Conservation (phyloP, 345 rosid genomes). For the Euphorbia peplus region DNA sequence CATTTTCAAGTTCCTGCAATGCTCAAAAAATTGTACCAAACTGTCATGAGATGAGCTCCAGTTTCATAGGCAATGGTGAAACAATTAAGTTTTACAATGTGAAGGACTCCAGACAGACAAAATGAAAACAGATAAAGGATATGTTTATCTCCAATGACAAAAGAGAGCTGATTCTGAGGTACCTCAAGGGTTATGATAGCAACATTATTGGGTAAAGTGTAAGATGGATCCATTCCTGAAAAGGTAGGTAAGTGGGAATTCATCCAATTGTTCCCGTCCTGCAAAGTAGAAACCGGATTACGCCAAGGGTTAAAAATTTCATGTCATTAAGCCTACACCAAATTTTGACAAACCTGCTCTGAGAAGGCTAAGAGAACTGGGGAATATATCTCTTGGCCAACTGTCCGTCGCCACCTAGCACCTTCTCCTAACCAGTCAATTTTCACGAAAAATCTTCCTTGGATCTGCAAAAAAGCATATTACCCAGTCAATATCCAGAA, state of each 20-base stretch:
- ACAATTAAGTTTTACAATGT: not conserved
- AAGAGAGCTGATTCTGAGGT: constrained; percentile 1
- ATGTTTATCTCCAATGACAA: not conserved
- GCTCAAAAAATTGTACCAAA: constrained; percentile 10
- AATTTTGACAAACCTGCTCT: constrained; percentile 54
- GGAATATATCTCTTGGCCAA: constrained; percentile 86
- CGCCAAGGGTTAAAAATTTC: constrained; percentile 12
- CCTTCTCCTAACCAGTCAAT: constrained; percentile 81
- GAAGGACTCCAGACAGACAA: not conserved
- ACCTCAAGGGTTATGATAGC: constrained; percentile 92
- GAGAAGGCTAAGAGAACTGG: constrained; percentile 86
- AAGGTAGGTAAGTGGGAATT: constrained; percentile 50
- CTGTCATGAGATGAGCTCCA: constrained; percentile 5
- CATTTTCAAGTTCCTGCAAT: constrained; percentile 72
- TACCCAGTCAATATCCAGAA: not conserved
- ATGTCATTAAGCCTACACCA: not conserved
- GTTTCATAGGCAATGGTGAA: not conserved
- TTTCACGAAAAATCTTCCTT: constrained; percentile 68
- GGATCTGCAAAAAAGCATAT: constrained; percentile 46
- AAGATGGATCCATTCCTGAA: constrained; percentile 70
- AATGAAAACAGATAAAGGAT: not conserved
- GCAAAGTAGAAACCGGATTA: constrained; percentile 24
- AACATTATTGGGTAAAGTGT: constrained; percentile 64
- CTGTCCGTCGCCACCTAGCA: constrained; percentile 84
- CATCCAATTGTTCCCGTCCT: constrained; percentile 67